Percentiles rank a stretch among this genome's conserved stretches.
Evolutionary conservation across 805 yeast genomes (phyloP).

Genomic region (Zygoascus tannicola): DNA sequence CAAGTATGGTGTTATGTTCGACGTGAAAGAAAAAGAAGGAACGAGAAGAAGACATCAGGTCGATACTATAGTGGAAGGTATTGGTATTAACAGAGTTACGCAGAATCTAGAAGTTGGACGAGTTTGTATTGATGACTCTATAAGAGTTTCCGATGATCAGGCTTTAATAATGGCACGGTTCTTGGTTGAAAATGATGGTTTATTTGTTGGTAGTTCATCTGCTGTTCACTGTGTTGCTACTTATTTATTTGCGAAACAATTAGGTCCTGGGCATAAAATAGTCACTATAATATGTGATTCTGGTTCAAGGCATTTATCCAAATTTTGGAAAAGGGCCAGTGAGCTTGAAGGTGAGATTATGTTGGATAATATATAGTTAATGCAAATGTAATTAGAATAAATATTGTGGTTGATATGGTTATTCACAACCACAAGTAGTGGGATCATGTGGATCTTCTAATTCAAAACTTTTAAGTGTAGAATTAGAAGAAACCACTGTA

Average conservation of each 20-base stretch:
- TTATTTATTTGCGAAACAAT: constrained; percentile 43
- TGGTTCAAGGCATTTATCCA: constrained; percentile 81
- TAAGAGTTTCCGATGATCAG: constrained; percentile 69
- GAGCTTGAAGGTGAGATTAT: background rate
- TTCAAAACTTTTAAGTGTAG: too few species aligned
- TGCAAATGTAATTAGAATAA: too few species aligned
- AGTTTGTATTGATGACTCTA: constrained; percentile 60
- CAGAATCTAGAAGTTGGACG: constrained; percentile 71
- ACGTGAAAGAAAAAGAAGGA: constrained; percentile 80
- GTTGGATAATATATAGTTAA: constrained; percentile 2
- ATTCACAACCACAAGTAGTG: background rate
- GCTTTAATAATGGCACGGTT: constrained; percentile 84
- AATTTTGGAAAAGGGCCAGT: constrained; percentile 63
- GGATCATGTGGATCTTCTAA: background rate
- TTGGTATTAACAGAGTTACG: constrained; percentile 83
- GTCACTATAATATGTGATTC: constrained; percentile 89
- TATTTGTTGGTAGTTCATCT: constrained; percentile 88
- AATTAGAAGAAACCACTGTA: too few species aligned
- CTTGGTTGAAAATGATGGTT: constrained; percentile 73
- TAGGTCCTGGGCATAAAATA: constrained; percentile 53
- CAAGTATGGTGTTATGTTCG: constrained; percentile 90
- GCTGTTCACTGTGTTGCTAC: constrained; percentile 93
- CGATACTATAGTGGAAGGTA: constrained; percentile 89
- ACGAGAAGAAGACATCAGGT: constrained; percentile 92
- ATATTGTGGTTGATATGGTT: too few species aligned